Percentiles rank a stretch among this genome's conserved stretches.
Evolutionary conservation across 306 rosid genomes (phyloP).

Genomic region (Casuarina equisetifolia): DNA sequence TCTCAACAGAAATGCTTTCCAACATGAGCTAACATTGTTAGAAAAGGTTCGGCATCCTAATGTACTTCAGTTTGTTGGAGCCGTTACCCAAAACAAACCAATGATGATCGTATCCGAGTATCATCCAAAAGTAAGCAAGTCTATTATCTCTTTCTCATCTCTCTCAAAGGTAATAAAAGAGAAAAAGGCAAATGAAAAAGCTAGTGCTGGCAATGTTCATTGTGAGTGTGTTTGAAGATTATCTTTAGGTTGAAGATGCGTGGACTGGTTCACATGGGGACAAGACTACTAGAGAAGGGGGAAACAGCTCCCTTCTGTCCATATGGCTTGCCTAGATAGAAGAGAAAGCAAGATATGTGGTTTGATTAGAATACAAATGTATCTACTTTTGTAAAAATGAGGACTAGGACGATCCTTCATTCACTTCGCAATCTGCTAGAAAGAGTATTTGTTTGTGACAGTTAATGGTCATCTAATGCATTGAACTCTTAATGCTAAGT

Average conservation of each 20-base stretch:
- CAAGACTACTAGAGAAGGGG: neutral
- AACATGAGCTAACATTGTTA: slow-evolving; percentile 77
- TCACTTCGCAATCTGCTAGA: neutral
- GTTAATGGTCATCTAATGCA: neutral
- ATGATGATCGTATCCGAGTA: slow-evolving; percentile 98
- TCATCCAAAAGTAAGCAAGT: slow-evolving; percentile 75
- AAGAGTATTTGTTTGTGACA: neutral
- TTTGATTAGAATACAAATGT: neutral
- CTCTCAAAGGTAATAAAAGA: neutral
- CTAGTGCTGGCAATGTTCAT: neutral
- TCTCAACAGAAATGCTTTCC: slow-evolving; percentile 75
- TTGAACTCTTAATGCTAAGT: slow-evolving; percentile 6
- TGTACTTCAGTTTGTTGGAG: slow-evolving; percentile 97
- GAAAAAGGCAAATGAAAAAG: too few relatives aligned
- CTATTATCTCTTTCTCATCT: slow-evolving; percentile 27
- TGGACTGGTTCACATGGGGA: neutral
- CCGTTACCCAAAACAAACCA: slow-evolving; percentile 96
- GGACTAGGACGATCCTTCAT: neutral
- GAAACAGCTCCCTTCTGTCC: neutral
- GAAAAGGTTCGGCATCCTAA: slow-evolving; percentile 99
- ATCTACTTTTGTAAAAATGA: neutral
- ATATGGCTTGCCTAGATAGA: neutral
- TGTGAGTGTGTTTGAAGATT: slow-evolving; percentile 3
- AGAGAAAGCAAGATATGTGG: neutral
- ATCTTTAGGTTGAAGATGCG: neutral